Evolutionary conservation across 2,329 filamentous ascomycete species (phyloP).

Genomic region (Exophiala xenobiotica): DNA sequence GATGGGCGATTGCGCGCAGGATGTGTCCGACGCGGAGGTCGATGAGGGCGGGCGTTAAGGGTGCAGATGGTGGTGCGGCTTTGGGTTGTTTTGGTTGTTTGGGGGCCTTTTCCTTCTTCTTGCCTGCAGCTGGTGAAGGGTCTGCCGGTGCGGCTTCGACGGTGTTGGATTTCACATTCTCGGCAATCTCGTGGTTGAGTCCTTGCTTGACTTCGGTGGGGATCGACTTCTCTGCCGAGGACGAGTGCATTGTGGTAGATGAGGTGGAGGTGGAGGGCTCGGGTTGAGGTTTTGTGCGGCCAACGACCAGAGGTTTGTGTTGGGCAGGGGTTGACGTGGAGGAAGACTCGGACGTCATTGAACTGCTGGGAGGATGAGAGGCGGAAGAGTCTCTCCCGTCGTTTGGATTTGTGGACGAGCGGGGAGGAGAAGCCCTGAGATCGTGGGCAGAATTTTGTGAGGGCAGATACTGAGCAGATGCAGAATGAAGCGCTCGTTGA

Average conservation of each 20-base stretch:
- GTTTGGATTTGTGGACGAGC: not conserved
- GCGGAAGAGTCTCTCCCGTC: not conserved
- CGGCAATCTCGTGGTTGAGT: constrained; percentile 35
- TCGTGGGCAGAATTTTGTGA: too few species aligned
- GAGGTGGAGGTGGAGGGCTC: constrained; percentile 2
- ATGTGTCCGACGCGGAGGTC: constrained; percentile 97
- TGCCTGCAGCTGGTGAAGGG: constrained; percentile 40
- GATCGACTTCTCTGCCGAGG: constrained; percentile 8
- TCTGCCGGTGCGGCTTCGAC: constrained; percentile 21
- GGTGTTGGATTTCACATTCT: constrained; percentile 28
- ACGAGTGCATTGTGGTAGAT: constrained; percentile 14
- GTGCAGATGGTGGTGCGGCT: constrained; percentile 66
- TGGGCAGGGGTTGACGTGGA: constrained; percentile 23
- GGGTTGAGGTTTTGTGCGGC: constrained; percentile 30
- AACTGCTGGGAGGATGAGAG: not conserved
- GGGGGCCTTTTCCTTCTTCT: constrained; percentile 77
- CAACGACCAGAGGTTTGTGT: constrained; percentile 31
- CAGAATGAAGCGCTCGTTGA: not conserved
- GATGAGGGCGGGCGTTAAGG: constrained; percentile 80
- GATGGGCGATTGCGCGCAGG: constrained; percentile 91
- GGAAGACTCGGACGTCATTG: constrained; percentile 26
- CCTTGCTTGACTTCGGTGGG: constrained; percentile 29
- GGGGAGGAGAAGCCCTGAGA: not conserved
- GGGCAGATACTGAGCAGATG: too few species aligned
- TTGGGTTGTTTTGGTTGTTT: constrained; percentile 83